These are phyloP conservation scores for Neckera pumila DNA, from an alignment of 225 moss, liverwort and hornwort genomes.

Conservation along the genomic window DNA sequence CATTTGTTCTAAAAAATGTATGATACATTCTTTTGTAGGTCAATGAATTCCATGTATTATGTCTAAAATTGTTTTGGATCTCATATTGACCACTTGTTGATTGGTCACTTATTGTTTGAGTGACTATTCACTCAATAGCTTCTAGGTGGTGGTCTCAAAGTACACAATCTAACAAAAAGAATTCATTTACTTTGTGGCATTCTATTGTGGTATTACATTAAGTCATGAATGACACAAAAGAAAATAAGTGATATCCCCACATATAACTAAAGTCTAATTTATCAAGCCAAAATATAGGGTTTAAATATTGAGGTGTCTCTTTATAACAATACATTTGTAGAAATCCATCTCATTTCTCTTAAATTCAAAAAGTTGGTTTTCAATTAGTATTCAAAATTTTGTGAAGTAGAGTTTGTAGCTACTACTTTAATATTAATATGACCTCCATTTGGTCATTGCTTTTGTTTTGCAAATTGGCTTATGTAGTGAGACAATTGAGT, in stretches of 20 bases:
- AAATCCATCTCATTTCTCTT: background rate
- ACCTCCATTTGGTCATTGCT: background rate
- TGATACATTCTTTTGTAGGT: too few relatives aligned
- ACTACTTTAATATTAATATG: background rate
- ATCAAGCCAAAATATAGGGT: background rate
- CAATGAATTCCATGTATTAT: background rate
- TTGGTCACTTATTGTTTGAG: background rate
- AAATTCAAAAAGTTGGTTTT: background rate
- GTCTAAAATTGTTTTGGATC: background rate
- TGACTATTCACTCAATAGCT: background rate
- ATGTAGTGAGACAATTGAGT: background rate
- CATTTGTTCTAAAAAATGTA: background rate
- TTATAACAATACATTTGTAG: background rate
- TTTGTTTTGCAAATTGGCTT: background rate
- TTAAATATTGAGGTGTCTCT: accelerated
- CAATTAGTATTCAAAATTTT: background rate
- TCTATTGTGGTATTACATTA: background rate
- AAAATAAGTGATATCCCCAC: background rate
- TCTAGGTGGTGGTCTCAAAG: too few relatives aligned
- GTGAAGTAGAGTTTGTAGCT: background rate
- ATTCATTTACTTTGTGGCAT: background rate
- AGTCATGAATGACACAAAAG: background rate
- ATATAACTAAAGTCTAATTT: background rate
- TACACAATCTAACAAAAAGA: background rate
- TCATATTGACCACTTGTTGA: background rate